Conservation (phyloP, 805 yeast species). For the Ogataea thermomethanolica region DNA sequence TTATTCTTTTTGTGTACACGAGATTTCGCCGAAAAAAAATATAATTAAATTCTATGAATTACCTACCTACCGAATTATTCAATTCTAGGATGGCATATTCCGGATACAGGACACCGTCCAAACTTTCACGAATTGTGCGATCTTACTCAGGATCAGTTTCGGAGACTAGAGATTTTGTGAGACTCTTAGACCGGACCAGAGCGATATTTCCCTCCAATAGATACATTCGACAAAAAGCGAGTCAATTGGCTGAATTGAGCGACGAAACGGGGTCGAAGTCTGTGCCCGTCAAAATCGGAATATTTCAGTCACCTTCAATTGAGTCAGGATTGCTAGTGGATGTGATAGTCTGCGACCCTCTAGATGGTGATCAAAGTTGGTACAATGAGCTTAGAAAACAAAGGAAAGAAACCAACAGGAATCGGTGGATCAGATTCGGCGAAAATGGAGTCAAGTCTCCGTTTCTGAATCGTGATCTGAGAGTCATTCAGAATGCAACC, state of each 20-base stretch:
- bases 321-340: conserved; percentile 24
- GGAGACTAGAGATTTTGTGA: background rate
- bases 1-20: too few relatives aligned
- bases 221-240: conserved; percentile 15
- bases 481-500: conserved; percentile 30
- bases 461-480: conserved; percentile 26
- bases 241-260: conserved; percentile 13
- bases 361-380: conserved; percentile 25
- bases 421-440: conserved; percentile 16
- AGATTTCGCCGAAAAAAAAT: conserved; percentile 1
- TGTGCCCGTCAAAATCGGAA: conserved; percentile 25
- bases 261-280: background rate
- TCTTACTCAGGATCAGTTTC: background rate
- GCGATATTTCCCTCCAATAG: conserved; percentile 14
- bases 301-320: conserved; percentile 22
- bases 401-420: conserved; percentile 5
- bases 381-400: conserved; percentile 11
- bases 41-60: background rate
- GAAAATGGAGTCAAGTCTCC: conserved; percentile 26
- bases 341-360: conserved; percentile 30
- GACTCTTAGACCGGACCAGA: conserved; percentile 12
- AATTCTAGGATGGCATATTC: too few relatives aligned
- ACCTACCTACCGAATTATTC: too few relatives aligned
- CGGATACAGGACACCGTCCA: too few relatives aligned
- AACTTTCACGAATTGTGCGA: background rate